A percentile compares a stretch with the other conserved stretches of the same genome.
Conservation (phyloP, 2,329 filamentous ascomycete genomes). For the Tolypocladium tropicale region DNA sequence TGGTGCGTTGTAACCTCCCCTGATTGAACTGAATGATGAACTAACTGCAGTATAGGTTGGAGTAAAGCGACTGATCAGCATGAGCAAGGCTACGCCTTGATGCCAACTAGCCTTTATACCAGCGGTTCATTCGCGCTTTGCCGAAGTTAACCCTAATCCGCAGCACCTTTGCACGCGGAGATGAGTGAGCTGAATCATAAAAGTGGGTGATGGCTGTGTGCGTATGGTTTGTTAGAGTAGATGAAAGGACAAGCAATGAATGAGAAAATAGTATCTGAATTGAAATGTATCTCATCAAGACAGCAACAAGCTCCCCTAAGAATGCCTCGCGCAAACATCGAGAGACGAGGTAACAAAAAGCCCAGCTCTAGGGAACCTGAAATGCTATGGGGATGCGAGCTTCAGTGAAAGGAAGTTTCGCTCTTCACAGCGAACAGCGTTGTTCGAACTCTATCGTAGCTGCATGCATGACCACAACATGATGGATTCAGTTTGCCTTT, state of each 20-base stretch:
- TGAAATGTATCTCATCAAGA: not conserved
- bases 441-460: no score
- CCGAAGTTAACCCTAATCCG: not conserved
- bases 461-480: no score
- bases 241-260: not conserved
- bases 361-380: no score
- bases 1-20: constrained; percentile 46
- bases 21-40: not conserved
- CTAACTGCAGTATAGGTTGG: constrained; percentile 51
- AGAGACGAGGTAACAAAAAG: not conserved
- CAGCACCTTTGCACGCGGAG: not conserved
- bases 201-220: not conserved
- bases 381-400: no score
- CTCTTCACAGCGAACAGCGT: no score
- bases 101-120: constrained; percentile 29
- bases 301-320: no score
- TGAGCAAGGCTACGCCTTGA: constrained; percentile 65
- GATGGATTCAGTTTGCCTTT: no score
- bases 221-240: not conserved
- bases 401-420: no score
- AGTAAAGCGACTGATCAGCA: constrained; percentile 66
- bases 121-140: not conserved
- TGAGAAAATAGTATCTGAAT: not conserved
- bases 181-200: not conserved
- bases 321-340: no score